These are phyloP conservation scores for Eucalyptus decipiens DNA, from an alignment of 345 rosid genomes.

Conservation along the genomic window DNA sequence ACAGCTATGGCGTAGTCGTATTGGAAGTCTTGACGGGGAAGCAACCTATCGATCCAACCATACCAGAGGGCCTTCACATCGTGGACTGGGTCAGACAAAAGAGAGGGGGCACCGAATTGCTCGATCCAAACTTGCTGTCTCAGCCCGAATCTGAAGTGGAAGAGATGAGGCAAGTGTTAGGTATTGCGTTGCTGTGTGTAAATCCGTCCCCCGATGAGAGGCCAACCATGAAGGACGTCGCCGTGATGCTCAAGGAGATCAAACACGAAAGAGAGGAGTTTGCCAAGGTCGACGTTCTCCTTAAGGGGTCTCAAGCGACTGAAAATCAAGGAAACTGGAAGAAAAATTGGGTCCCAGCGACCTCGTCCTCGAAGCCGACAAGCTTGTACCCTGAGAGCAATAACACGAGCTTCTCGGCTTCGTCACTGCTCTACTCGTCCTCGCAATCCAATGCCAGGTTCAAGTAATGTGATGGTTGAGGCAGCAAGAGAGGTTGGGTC, in stretches of 20 bases:
- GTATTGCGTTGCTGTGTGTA: slow-evolving; percentile 67
- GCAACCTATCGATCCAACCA: slow-evolving; percentile 89
- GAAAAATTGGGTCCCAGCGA: not conserved
- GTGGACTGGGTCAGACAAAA: slow-evolving; percentile 84
- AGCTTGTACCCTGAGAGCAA: slow-evolving; percentile 40
- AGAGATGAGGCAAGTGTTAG: slow-evolving; percentile 83
- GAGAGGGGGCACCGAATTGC: slow-evolving; percentile 55
- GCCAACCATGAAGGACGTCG: slow-evolving; percentile 90
- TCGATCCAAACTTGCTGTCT: slow-evolving; percentile 41
- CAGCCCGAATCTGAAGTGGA: slow-evolving; percentile 49
- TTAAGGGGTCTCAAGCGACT: slow-evolving; percentile 53
- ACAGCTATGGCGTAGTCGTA: slow-evolving; percentile 86
- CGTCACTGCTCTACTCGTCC: slow-evolving; percentile 69
- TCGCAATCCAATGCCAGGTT: not conserved
- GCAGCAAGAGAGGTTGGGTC: not conserved
- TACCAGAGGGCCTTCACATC: slow-evolving; percentile 72
- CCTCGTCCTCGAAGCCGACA: slow-evolving; percentile 44
- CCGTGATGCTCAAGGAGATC: slow-evolving; percentile 93
- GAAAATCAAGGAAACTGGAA: slow-evolving; percentile 9
- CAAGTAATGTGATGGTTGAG: not conserved
- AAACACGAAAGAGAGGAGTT: slow-evolving; percentile 76
- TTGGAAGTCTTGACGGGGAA: slow-evolving; percentile 87
- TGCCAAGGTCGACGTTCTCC: slow-evolving; percentile 60
- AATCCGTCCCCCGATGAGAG: slow-evolving; percentile 66
- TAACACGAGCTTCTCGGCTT: slow-evolving; percentile 76